Conservation (phyloP, 202 grass and related monocot species). For the Digitaria exilis region DNA sequence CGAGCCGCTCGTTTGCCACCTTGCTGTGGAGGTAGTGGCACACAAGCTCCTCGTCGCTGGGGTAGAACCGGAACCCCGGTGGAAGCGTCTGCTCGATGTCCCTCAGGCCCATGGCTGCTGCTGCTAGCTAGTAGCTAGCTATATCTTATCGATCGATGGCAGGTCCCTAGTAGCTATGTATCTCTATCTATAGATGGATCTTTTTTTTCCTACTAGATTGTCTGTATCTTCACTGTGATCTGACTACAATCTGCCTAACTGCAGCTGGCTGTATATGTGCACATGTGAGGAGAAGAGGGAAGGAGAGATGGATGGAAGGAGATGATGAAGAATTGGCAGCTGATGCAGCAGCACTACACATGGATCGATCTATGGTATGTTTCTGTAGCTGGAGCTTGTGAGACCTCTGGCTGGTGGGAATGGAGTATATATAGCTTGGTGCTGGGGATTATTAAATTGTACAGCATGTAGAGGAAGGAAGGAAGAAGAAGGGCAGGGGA, state of each 20-base stretch:
- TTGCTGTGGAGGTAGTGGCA: constrained; percentile 89
- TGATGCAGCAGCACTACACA: not conserved
- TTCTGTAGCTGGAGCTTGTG: constrained; percentile 15
- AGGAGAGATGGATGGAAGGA: not conserved
- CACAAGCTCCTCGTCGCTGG: constrained; percentile 89
- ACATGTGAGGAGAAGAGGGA: not conserved
- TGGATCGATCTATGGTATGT: not conserved
- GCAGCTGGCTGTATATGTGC: not conserved
- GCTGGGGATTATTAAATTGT: constrained; percentile 26
- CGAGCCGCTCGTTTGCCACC: constrained; percentile 60
- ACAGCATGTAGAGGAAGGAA: constrained; percentile 25
- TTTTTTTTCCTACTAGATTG: not conserved
- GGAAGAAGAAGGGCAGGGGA: constrained; percentile 44
- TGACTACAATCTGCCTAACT: not conserved
- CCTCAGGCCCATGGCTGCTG: constrained; percentile 60
- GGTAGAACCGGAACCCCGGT: constrained; percentile 87
- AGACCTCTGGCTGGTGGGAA: constrained; percentile 25
- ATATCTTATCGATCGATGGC: not conserved
- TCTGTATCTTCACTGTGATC: not conserved
- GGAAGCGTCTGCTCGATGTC: constrained; percentile 87
- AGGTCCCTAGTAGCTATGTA: not conserved
- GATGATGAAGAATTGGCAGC: not conserved
- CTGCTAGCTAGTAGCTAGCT: too few relatives aligned
- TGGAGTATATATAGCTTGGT: constrained; percentile 51
- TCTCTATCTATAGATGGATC: not conserved